These are phyloP conservation scores for Eucalyptus guilfoylei DNA, from an alignment of 345 rosid species.

Conservation along the genomic window DNA sequence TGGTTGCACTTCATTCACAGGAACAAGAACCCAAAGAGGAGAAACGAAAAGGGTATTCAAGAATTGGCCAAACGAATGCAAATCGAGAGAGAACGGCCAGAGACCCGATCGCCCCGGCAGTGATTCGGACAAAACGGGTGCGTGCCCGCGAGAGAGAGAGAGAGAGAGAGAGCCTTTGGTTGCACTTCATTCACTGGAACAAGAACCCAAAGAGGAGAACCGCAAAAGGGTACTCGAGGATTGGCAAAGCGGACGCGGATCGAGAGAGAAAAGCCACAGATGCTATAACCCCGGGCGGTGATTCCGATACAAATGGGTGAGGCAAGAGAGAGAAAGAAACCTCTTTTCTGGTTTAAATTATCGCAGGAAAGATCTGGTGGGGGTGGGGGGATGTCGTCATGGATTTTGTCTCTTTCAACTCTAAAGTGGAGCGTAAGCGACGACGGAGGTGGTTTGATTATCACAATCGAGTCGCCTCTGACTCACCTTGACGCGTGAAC, in stretches of 20 bases:
- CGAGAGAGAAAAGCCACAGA: too few relatives aligned
- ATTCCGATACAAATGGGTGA: not conserved
- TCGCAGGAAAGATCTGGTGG: not conserved
- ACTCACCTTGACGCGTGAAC: not conserved
- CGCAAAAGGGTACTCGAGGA: too few relatives aligned
- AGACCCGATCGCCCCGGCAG: not conserved
- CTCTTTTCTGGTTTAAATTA: not conserved
- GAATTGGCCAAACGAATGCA: not conserved
- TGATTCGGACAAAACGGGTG: not conserved
- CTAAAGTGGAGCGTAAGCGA: not conserved
- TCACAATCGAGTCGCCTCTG: not conserved
- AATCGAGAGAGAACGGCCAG: not conserved
- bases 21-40: not conserved
- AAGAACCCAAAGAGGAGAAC: too few relatives aligned
- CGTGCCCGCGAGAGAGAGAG: not conserved
- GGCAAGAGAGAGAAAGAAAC: not conserved
- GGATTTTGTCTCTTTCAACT: not conserved
- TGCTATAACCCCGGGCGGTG: not conserved
- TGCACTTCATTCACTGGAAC: too few relatives aligned
- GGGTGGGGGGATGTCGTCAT: not conserved
- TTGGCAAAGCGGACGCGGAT: too few relatives aligned
- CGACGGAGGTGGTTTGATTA: not conserved
- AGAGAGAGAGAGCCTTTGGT: not conserved
- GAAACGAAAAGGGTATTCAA: not conserved
- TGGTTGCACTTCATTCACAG: not conserved